Conservation (phyloP, 2,329 filamentous ascomycete genomes). For the Coniochaeta prunicola region DNA sequence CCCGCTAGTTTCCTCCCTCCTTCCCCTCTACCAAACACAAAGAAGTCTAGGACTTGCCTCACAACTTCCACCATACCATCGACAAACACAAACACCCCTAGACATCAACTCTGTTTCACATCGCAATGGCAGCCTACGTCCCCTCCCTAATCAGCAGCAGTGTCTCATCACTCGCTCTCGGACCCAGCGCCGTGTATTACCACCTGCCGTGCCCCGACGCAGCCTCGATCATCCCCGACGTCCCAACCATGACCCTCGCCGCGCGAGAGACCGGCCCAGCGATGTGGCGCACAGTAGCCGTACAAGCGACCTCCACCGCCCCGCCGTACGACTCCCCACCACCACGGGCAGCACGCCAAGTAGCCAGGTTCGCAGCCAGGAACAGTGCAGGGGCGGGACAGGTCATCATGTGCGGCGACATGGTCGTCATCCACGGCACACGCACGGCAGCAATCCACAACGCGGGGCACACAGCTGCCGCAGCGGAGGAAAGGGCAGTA, state of each 20-base stretch:
- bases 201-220: not conserved
- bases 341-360: no score
- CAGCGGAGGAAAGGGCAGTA: no score
- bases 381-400: not conserved
- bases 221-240: not conserved
- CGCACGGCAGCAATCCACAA: not conserved
- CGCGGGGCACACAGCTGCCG: not conserved
- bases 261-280: not conserved
- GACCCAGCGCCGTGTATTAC: not conserved
- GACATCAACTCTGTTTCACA: no score
- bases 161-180: not conserved
- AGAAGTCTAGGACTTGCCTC: no score
- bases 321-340: no score
- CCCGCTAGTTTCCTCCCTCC: not conserved
- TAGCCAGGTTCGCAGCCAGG: not conserved
- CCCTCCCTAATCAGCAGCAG: not conserved
- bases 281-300: not conserved
- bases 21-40: not conserved
- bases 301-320: not conserved
- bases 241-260: not conserved
- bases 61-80: no score
- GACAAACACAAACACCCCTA: no score
- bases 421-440: not conserved
- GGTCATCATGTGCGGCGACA: not conserved
- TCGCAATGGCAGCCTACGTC: not conserved